Evolutionary conservation across 2,329 filamentous ascomycete species (phyloP).

Genomic region (Botrytis tulipae): DNA sequence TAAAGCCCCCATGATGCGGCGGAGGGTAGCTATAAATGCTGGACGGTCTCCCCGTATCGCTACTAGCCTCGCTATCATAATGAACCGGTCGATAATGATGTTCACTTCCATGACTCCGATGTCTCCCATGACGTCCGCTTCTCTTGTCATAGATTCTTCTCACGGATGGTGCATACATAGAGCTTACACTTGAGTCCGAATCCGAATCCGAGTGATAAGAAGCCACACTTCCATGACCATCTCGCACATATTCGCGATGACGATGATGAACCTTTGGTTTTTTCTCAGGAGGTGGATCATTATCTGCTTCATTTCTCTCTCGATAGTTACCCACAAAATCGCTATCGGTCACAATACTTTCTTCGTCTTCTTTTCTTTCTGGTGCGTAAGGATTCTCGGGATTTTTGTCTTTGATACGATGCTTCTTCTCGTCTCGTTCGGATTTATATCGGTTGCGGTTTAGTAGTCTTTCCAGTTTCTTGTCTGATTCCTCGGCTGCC

Average conservation of each 20-base stretch:
- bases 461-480: neutral
- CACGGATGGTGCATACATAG: neutral
- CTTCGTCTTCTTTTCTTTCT: neutral
- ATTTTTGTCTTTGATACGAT: neutral
- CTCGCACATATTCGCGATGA: neutral
- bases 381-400: neutral
- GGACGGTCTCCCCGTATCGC: neutral
- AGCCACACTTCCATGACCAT: neutral
- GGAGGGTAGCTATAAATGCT: neutral
- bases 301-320: neutral
- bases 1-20: neutral
- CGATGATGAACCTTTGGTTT: neutral
- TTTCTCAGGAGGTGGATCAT: neutral
- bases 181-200: neutral
- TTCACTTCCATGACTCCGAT: neutral
- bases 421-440: neutral
- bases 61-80: neutral
- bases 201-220: neutral
- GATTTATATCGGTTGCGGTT: neutral
- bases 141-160: neutral
- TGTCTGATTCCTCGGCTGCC: neutral
- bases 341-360: neutral
- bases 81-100: neutral
- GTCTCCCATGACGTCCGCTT: too few species aligned
- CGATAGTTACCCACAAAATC: conserved; percentile 1